Percentiles rank a stretch among this genome's conserved stretches.
Conservation (phyloP, 306 rosid species). For the Carpinus fangiana region DNA sequence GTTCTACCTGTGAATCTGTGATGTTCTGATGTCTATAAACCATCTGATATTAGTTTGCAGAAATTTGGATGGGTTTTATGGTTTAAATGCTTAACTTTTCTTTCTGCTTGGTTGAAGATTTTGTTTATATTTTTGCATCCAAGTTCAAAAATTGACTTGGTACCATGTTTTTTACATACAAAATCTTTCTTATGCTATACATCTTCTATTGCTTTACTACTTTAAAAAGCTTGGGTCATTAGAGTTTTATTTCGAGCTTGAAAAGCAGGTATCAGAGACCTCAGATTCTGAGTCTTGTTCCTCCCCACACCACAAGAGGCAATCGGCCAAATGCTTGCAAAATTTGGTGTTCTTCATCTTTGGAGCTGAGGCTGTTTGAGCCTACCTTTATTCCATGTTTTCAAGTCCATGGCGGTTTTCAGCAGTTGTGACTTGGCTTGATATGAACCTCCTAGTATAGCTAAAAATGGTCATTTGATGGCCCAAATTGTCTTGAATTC, state of each 20-base stretch:
- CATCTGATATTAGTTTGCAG: not conserved
- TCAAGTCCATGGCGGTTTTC: not conserved
- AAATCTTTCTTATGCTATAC: not conserved
- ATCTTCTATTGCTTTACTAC: not conserved
- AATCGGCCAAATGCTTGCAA: not conserved
- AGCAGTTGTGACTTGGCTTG: not conserved
- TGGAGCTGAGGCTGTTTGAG: not conserved
- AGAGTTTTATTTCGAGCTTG: not conserved
- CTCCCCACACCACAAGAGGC: not conserved
- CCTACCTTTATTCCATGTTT: not conserved
- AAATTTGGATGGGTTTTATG: too few relatives aligned
- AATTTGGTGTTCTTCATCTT: not conserved
- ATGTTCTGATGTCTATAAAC: not conserved
- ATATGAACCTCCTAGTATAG: not conserved
- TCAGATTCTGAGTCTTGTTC: not conserved
- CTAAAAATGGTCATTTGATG: not conserved
- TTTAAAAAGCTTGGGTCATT: not conserved
- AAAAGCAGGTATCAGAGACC: not conserved
- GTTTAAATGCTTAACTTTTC: not conserved
- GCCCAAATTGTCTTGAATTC: not conserved
- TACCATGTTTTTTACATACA: too few relatives aligned
- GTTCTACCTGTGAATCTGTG: not conserved
- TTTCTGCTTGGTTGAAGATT: not conserved
- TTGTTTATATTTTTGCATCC: not conserved
- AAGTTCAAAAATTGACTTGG: not conserved